Conservation (phyloP, 148 eudicot genomes). For the Linanthus parryae region DNA sequence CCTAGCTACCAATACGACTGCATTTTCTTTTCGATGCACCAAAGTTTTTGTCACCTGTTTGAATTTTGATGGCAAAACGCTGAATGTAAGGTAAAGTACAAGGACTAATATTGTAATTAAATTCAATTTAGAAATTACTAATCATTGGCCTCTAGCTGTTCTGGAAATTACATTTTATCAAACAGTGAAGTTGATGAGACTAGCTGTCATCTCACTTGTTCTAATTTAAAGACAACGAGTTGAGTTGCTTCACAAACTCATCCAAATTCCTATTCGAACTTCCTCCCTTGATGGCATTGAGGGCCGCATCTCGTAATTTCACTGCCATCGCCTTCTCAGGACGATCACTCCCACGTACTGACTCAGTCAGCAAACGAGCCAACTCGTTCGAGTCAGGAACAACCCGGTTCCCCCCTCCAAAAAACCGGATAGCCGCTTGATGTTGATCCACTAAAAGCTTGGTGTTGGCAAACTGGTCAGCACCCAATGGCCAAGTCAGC, state of each 20-base stretch:
- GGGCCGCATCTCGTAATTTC: slow-evolving; percentile 2
- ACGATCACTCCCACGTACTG: slow-evolving; percentile 15
- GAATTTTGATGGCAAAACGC: no score
- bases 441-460: slow-evolving; percentile 40
- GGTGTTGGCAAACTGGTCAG: slow-evolving; percentile 59
- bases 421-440: slow-evolving; percentile 29
- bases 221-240: no score
- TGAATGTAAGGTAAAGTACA: no score
- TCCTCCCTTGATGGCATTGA: slow-evolving; percentile 4
- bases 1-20: no score
- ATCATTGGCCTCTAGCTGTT: no score
- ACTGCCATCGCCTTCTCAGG: neutral
- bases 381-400: slow-evolving; percentile 44
- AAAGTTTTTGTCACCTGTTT: no score
- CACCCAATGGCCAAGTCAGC: slow-evolving; percentile 63
- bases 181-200: no score
- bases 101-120: no score
- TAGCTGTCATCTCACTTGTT: no score
- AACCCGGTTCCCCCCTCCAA: slow-evolving; percentile 27
- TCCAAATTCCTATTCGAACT: slow-evolving; percentile 5
- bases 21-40: no score
- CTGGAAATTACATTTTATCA: no score
- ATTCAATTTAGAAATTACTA: no score
- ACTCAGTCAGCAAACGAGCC: slow-evolving; percentile 29
- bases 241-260: slow-evolving; percentile 2